These are phyloP conservation scores for Trichophyton verrucosum DNA, from an alignment of 2,329 filamentous ascomycete genomes.

Conservation along the genomic window DNA sequence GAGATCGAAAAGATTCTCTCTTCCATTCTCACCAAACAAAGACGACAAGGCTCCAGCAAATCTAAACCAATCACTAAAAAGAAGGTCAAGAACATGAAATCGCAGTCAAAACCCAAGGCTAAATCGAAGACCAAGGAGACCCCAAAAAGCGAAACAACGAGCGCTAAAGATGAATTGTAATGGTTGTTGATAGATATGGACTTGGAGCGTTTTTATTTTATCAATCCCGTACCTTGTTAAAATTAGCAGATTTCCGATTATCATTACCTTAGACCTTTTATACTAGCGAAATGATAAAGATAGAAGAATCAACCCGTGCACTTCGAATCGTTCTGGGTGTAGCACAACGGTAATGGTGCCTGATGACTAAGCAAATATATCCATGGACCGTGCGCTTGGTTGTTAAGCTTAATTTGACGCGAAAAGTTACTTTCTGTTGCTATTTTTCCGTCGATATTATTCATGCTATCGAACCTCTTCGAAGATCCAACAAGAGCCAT, in stretches of 20 bases:
- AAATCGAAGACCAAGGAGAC: slow-evolving; percentile 1
- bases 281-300: neutral
- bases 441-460: neutral
- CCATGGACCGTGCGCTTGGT: neutral
- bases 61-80: neutral
- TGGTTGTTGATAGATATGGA: neutral
- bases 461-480: neutral
- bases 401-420: neutral
- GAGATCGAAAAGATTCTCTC: slow-evolving; percentile 60
- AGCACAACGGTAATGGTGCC: no score
- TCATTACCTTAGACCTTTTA: neutral
- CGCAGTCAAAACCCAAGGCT: neutral
- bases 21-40: slow-evolving; percentile 57
- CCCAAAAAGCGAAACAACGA: neutral
- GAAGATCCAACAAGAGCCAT: neutral
- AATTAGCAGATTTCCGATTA: neutral
- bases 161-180: slow-evolving; percentile 2
- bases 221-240: neutral
- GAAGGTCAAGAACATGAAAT: neutral
- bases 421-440: neutral
- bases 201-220: neutral
- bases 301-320: no score
- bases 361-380: neutral
- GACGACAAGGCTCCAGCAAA: slow-evolving; percentile 19
- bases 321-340: no score